Base-by-base conservation (phyloP, 2,329 filamentous ascomycete genomes). In the Coleophoma crateriformis region DNA sequence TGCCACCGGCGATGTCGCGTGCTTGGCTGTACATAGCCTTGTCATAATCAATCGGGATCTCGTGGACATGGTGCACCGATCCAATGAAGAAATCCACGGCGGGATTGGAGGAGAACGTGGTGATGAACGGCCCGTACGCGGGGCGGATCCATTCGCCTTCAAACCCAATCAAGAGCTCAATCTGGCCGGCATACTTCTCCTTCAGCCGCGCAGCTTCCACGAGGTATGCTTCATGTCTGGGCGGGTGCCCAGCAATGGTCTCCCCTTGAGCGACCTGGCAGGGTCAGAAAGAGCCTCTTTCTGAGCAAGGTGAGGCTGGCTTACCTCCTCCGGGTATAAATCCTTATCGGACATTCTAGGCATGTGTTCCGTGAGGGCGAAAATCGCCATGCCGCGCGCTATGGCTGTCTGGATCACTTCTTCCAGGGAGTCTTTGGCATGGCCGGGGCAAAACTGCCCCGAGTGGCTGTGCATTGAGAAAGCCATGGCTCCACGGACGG, bases 381-480 rank as follows among this genome's bases (percentile, higher is more conserved):
- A 90, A 17, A 87, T 87, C 54, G 83, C 81, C 78, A 95, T 94
- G 40, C 87, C 85, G 53, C 86, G 77, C 44, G 76, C 69, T 58
- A 97, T 89, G 56, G 92, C 92, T 12, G 84, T 79, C 63, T 84
- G 79, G 59, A 97, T 75, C 45, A 97, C 81, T 57, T 90, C 84
- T 67, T 97, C 92, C 10, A 99, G 79, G 17, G 82, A 78, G 66
- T 95, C 83, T 64, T 86, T 83, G 46, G 94, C 94, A 73, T 99
- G 94, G 59, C 86, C 82, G 10, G 85, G 85, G 73, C 94, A 99
- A 74, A 99, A 99, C 67, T 99, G 89, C 55, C 94, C 94, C 35
- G 94, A 97, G 72, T 99, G 94, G 64, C 90, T 95, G 70, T 99
- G 94, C 75, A 97, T 95, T 4, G 94, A 95, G 72, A 95, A 96